These are phyloP conservation scores for Skeletonema potamos DNA, from an alignment of 108 stramenopile species.

Conservation along the genomic window DNA sequence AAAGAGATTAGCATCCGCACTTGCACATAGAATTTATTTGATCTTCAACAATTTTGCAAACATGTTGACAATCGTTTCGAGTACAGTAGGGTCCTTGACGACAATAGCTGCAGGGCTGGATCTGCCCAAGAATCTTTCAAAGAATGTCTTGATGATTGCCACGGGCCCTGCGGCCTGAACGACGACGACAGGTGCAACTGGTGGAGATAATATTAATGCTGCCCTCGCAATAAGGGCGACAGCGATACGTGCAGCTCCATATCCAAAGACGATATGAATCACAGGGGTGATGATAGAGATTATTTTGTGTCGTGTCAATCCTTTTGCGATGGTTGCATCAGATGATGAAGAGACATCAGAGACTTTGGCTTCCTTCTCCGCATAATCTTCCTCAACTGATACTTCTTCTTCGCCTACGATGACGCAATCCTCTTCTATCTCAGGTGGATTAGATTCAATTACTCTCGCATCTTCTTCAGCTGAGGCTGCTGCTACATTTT, in stretches of 20 bases:
- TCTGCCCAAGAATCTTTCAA: background rate
- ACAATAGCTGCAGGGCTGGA: background rate
- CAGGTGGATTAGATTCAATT: background rate
- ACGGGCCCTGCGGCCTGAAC: background rate
- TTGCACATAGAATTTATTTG: background rate
- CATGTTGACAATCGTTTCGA: background rate
- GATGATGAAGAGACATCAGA: background rate
- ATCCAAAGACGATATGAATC: background rate
- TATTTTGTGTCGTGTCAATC: background rate
- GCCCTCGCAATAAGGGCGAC: background rate
- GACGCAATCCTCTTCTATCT: background rate
- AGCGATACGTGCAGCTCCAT: background rate
- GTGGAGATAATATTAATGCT: background rate
- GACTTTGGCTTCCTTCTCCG: background rate
- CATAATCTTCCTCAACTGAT: background rate
- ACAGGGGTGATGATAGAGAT: background rate
- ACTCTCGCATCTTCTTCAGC: background rate
- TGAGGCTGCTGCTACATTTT: background rate
- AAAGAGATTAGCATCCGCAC: background rate
- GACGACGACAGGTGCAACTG: background rate
- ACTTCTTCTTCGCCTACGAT: background rate
- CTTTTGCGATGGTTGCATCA: background rate
- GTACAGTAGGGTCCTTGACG: background rate
- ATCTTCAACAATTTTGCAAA: background rate
- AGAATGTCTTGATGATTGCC: background rate